Evolutionary conservation across 768 basidiomycete species (phyloP), one percentile per base, ranked within the genome.

Genomic region (Calocybe indica): DNA sequence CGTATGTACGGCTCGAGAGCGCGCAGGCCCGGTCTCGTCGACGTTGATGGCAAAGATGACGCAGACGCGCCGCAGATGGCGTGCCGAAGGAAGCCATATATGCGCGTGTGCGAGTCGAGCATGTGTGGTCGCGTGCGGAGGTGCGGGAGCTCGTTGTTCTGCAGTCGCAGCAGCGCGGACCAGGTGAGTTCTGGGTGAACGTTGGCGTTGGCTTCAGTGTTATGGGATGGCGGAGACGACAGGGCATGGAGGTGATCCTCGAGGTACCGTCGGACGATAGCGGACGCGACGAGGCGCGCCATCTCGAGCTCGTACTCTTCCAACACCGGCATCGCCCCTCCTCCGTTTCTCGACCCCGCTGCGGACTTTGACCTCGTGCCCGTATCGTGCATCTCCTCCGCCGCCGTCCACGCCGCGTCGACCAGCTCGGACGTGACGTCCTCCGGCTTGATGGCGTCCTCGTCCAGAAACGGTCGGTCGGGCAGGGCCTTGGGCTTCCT

Each of bases 221-320:
- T 22, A 11, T 41, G 40, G 12, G 22, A n/a, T 7, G 11, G 11
- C 40, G 22, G 40, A 11, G 15, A 28, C 40, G 8, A 6, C 32
- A 47, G 28, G 2, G 55, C 33, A n/a, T 48, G 45, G 50, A 50
- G 51, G 5, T 50, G 46, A n/a, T 66, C 63, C 40, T 74, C 70
- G 33, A 62, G 46, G 53, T 72, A 68, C 53, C 72, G 71, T 42
- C 66, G 65, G 29, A 82, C 60, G 15, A 82, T 63, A 1, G 71
- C 79, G 31, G 73, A 74, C 12, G 75, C 62, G n/a, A 80, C 63
- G 56, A 73, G 82, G 37, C 76, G 74, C 43, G 73, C 76, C n/a
- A 71, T 77, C 53, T 83, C 80, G 13, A 80, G 59, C 58, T 83
- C 81, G 55, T 76, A 65, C 39, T 80, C 79, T 33, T 71, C 68